Evolutionary conservation across 345 rosid species (phyloP).

Genomic region (Heritiera littoralis): DNA sequence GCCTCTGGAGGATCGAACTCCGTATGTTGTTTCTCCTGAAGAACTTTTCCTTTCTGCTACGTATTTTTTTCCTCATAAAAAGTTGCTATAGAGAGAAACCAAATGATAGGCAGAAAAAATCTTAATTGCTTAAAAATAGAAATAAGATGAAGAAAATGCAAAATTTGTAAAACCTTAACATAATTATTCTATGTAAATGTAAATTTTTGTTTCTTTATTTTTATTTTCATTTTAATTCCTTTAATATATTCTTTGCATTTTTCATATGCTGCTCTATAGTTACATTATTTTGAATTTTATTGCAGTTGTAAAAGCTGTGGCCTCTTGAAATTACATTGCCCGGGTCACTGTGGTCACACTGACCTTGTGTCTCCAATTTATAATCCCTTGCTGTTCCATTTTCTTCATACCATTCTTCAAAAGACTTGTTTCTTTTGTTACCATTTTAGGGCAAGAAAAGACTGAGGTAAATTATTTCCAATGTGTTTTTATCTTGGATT

Average conservation of each 20-base stretch:
- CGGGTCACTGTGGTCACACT: slow-evolving; percentile 94
- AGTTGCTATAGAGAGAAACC: not conserved
- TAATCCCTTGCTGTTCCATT: slow-evolving; percentile 66
- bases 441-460: slow-evolving; percentile 45
- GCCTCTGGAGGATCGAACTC: slow-evolving; percentile 39
- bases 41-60: not conserved
- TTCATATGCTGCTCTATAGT: not conserved
- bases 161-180: not conserved
- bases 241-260: not conserved
- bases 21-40: slow-evolving; percentile 31
- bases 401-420: slow-evolving; percentile 56
- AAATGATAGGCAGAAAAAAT: not conserved
- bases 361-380: slow-evolving; percentile 69
- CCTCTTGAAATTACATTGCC: slow-evolving; percentile 55
- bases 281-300: slow-evolving; percentile 13
- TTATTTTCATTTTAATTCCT: not conserved
- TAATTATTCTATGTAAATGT: not conserved
- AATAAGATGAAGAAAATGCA: not conserved
- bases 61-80: not conserved
- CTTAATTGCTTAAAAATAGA: not conserved
- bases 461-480: slow-evolving; percentile 38
- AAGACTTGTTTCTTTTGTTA: slow-evolving; percentile 66
- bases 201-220: not conserved
- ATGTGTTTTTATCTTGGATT: slow-evolving; percentile 1
- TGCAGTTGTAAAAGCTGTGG: slow-evolving; percentile 90